Conservation (phyloP, 371 early-diverging fungal genomes). For the Nosema muscidifuracis region DNA sequence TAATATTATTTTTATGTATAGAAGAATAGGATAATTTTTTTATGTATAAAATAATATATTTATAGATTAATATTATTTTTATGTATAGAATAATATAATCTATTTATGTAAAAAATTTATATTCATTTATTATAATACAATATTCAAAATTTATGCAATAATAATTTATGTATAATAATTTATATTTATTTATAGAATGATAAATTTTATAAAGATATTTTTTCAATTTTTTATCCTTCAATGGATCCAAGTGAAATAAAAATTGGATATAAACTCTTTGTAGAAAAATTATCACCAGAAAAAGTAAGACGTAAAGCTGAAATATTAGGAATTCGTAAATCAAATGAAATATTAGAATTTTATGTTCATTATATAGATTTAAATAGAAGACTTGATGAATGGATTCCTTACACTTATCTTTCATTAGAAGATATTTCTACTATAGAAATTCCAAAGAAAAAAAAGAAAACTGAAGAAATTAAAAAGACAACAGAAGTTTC, state of each 20-base stretch:
- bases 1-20: no score
- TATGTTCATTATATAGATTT: constrained; percentile 94
- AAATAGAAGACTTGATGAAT: constrained; percentile 96
- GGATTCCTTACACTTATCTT: constrained; percentile 73
- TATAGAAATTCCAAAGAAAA: constrained; percentile 64
- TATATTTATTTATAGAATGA: no score
- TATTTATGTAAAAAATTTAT: no score
- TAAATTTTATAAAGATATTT: no score
- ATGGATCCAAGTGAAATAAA: not conserved
- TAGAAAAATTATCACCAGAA: not conserved
- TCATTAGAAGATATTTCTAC: constrained; percentile 68
- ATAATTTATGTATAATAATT: no score
- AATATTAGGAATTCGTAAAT: not conserved
- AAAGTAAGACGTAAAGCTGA: not conserved
- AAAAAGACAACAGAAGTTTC: constrained; percentile 3
- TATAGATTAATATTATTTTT: no score
- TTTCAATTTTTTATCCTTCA: not conserved
- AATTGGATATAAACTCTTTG: constrained; percentile 6
- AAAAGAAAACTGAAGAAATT: constrained; percentile 48
- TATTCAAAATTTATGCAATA: no score
- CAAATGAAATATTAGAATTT: constrained; percentile 66
- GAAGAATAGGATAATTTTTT: no score
- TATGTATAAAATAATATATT: no score
- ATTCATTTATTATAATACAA: no score
- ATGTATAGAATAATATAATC: no score